Percentiles rank a stretch among this genome's conserved stretches.
These are phyloP conservation scores for Phytopythium helicoides DNA, from an alignment of 352 stramenopile species.

Conservation along the genomic window DNA sequence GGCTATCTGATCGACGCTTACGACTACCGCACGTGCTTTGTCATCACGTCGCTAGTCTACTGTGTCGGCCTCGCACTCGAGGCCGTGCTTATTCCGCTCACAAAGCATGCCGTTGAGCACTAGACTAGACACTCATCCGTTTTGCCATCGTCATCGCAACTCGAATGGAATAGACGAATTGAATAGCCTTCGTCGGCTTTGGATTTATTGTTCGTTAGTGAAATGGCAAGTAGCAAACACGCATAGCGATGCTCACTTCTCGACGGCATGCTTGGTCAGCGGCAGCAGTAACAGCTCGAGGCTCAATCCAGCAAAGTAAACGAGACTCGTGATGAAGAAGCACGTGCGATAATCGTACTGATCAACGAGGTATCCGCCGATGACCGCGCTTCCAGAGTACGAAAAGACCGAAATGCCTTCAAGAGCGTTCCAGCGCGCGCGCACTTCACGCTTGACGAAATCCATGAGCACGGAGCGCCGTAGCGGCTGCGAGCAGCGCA, in stretches of 20 bases:
- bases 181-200: too few species aligned
- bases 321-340: conserved; percentile 70
- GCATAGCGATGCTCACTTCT: conserved; percentile 18
- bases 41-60: conserved; percentile 80
- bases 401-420: conserved; percentile 78
- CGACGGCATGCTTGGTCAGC: conserved; percentile 54
- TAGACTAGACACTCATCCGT: background rate
- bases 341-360: conserved; percentile 71
- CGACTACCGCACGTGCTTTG: conserved; percentile 74
- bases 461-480: conserved; percentile 81
- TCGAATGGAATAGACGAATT: background rate
- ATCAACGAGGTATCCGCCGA: conserved; percentile 80
- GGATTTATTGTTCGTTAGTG: too few species aligned
- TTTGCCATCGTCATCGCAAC: background rate
- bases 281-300: conserved; percentile 66
- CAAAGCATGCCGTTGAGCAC: conserved; percentile 50
- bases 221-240: too few species aligned
- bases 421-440: conserved; percentile 73
- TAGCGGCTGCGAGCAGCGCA: conserved; percentile 80
- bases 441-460: conserved; percentile 66
- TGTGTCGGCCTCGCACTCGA: conserved; percentile 50
- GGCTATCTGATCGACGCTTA: conserved; percentile 78
- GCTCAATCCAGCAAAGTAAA: conserved; percentile 55
- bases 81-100: conserved; percentile 56
- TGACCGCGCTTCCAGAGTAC: conserved; percentile 74